Percentiles rank a stretch among this genome's conserved stretches.
These are phyloP conservation scores for Apiotrichum mycotoxinovorans DNA, from an alignment of 1,284 basidiomycete species.

Conservation along the genomic window DNA sequence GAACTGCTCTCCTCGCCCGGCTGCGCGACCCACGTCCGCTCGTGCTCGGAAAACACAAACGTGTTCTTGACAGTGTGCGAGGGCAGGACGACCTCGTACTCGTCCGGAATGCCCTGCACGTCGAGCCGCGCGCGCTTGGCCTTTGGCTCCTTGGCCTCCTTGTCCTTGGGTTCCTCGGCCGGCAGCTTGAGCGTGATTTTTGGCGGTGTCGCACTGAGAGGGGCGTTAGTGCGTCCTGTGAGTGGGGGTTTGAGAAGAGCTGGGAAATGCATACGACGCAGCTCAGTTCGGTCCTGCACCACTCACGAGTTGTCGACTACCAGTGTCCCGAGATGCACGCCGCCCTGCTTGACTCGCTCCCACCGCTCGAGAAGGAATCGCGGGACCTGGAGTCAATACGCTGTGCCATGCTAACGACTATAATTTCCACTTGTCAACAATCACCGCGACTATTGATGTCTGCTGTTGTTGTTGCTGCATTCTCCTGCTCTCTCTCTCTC, in stretches of 20 bases:
- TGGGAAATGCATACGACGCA: background rate
- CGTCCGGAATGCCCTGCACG: constrained; percentile 32
- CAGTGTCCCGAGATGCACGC: constrained; percentile 52
- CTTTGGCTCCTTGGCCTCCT: background rate
- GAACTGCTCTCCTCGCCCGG: constrained; percentile 11
- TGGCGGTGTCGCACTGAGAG: constrained; percentile 4
- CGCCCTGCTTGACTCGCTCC: constrained; percentile 51
- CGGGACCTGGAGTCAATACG: constrained; percentile 44
- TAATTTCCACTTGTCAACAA: background rate
- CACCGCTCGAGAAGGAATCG: constrained; percentile 55
- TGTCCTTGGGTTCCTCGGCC: constrained; percentile 8
- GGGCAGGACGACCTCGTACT: constrained; percentile 39
- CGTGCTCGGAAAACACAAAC: constrained; percentile 40
- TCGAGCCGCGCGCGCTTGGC: constrained; percentile 25
- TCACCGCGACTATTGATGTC: too few relatives aligned
- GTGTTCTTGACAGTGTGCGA: constrained; percentile 38
- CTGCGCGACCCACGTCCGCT: constrained; percentile 21
- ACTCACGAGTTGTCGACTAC: constrained; percentile 52
- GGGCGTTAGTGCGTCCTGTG: background rate
- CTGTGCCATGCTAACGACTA: background rate
- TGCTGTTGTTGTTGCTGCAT: too few relatives aligned
- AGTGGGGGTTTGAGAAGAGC: background rate
- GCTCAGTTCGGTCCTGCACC: background rate
- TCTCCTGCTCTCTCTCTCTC: too few relatives aligned
- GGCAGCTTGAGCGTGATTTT: constrained; percentile 22